Evolutionary conservation across 2,329 filamentous ascomycete species (phyloP).

Genomic region (Dactylella cylindrospora): DNA sequence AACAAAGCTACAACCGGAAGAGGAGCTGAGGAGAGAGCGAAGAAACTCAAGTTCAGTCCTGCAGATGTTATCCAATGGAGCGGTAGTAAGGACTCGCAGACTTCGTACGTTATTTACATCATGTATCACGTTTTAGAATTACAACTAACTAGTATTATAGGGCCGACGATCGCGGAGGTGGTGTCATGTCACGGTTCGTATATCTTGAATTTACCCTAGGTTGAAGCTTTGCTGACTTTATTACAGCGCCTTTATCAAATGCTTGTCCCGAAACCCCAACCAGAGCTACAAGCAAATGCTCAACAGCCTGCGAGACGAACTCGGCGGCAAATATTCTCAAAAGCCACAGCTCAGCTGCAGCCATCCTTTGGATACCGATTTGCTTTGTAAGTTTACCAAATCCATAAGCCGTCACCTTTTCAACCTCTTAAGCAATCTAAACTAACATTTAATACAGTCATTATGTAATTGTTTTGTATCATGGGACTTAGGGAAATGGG

Average conservation of each 20-base stretch:
- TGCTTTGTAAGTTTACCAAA: conserved; percentile 34
- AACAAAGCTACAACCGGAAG: conserved; percentile 38
- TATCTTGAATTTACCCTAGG: background rate
- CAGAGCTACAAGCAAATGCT: conserved; percentile 45
- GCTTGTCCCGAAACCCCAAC: conserved; percentile 22
- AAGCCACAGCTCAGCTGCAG: conserved; percentile 43
- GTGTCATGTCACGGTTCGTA: conserved; percentile 43
- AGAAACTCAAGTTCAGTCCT: conserved; percentile 41
- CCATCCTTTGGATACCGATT: conserved; percentile 42
- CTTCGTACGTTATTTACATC: conserved; percentile 19
- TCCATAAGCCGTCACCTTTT: no score
- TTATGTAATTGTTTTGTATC: conserved; percentile 36
- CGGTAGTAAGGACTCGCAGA: conserved; percentile 44
- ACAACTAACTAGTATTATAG: conserved; percentile 1
- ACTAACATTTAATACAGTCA: conserved; percentile 22
- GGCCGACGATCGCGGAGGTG: conserved; percentile 38
- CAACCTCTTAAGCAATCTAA: background rate
- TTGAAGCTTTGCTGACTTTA: conserved; percentile 2
- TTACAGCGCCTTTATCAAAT: conserved; percentile 37
- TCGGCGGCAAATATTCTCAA: conserved; percentile 41
- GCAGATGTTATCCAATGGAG: conserved; percentile 44
- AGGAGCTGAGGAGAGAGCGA: conserved; percentile 38
- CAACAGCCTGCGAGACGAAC: conserved; percentile 41
- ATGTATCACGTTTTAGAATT: background rate
- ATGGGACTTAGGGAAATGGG: conserved; percentile 8